Evolutionary conservation across 352 stramenopile genomes (phyloP).

Genomic region (Phytopythium chamaehyphon): DNA sequence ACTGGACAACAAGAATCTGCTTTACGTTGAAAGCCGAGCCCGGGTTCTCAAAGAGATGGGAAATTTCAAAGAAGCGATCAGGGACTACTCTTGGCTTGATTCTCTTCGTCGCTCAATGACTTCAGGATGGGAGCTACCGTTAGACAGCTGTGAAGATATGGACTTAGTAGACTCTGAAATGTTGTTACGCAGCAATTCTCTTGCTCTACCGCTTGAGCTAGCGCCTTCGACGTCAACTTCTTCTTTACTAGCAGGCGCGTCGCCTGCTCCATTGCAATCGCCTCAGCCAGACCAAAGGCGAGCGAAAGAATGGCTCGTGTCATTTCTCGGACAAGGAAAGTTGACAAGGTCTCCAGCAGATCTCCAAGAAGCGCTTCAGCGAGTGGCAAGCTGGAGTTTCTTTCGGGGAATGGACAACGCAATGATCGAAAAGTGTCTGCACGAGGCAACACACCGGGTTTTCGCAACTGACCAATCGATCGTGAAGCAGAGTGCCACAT

Average conservation of each 20-base stretch:
- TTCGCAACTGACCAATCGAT: conserved; percentile 36
- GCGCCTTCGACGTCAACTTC: background rate
- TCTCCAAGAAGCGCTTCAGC: conserved; percentile 3
- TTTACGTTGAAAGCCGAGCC: conserved; percentile 63
- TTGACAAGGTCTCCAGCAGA: background rate
- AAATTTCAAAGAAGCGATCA: conserved; percentile 62
- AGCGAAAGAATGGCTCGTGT: conserved; percentile 3
- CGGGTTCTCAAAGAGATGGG: conserved; percentile 56
- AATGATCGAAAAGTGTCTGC: conserved; percentile 53
- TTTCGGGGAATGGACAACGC: conserved; percentile 43
- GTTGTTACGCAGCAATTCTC: background rate
- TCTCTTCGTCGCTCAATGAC: conserved; percentile 27
- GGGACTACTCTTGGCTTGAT: conserved; percentile 65
- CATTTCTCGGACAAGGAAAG: background rate
- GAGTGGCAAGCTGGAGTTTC: conserved; percentile 33
- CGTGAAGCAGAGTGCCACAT: conserved; percentile 32
- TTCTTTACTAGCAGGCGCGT: background rate
- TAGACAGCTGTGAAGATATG: background rate
- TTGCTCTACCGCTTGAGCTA: background rate
- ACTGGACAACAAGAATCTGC: conserved; percentile 54
- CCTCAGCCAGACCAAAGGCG: background rate
- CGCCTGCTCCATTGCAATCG: background rate
- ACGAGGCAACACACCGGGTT: conserved; percentile 26
- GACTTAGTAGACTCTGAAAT: background rate
- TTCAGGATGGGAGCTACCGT: background rate